phyloP scores from a whole-genome alignment of 345 rosid species.

The Eucalyptus tenuipes region DNA sequence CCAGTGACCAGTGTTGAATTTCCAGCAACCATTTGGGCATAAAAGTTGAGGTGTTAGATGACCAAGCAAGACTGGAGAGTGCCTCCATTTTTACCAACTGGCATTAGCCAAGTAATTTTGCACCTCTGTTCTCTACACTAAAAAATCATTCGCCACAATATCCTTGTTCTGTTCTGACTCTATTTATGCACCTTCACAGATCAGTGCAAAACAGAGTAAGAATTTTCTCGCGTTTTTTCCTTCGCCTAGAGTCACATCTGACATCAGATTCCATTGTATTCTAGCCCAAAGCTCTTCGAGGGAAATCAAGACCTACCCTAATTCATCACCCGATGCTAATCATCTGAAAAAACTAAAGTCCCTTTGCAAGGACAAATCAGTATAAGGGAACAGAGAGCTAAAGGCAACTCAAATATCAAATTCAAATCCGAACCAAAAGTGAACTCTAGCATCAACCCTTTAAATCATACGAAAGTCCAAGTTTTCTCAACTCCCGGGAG shows the following conservation, averaged over 20 bases:
- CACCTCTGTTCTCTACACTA: neutral
- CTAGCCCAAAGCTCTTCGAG: neutral
- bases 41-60: neutral
- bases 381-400: neutral
- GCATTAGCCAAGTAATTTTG: neutral
- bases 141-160: rapidly evolving
- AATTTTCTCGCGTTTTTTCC: neutral
- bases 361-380: neutral
- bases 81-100: neutral
- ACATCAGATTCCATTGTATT: neutral
- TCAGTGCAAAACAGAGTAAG: neutral
- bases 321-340: neutral
- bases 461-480: neutral
- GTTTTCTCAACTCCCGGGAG: neutral
- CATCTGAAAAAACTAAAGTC: neutral
- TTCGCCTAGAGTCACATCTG: neutral
- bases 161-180: neutral
- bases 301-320: neutral
- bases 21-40: neutral
- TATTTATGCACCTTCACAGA: neutral
- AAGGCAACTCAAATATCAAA: neutral
- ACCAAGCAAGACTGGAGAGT: neutral
- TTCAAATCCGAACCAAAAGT: neutral
- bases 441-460: neutral
- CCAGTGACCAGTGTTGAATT: neutral